These are phyloP conservation scores for Xylariaceae sp. DNA, from an alignment of 2,329 filamentous ascomycete genomes.

Conservation along the genomic window DNA sequence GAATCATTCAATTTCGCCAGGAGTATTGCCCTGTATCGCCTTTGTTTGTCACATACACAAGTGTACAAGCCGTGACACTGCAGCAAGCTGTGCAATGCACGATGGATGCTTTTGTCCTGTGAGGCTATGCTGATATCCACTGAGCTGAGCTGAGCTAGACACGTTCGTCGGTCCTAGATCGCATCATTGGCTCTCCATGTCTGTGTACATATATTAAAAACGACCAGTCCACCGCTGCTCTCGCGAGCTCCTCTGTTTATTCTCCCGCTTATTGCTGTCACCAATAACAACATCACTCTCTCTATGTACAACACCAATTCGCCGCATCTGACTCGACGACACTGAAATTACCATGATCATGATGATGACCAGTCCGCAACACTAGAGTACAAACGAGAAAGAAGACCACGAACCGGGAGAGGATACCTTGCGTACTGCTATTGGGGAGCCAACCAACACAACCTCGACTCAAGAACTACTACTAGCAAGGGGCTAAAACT, in stretches of 20 bases:
- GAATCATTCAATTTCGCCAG: no score
- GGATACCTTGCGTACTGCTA: neutral
- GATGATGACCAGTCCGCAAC: conserved; percentile 8
- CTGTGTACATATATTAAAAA: neutral
- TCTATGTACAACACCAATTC: neutral
- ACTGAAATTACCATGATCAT: neutral
- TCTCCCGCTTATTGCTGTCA: neutral
- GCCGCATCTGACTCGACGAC: neutral
- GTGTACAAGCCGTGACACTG: neutral
- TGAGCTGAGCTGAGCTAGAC: neutral
- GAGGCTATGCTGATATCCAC: conserved; percentile 13
- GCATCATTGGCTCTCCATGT: neutral
- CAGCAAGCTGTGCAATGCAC: neutral
- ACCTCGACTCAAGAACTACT: neutral
- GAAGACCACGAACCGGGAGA: neutral
- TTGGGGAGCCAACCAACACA: neutral
- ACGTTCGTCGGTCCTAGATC: conserved; percentile 3
- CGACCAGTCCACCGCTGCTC: no score
- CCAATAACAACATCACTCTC: neutral
- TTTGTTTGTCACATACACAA: neutral
- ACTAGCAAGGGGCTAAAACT: neutral
- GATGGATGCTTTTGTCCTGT: neutral
- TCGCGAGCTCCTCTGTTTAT: no score
- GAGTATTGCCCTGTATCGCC: conserved; percentile 5
- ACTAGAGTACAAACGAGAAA: neutral